Base-by-base conservation (phyloP, 345 rosid species). In the Bruguiera sexangula region DNA sequence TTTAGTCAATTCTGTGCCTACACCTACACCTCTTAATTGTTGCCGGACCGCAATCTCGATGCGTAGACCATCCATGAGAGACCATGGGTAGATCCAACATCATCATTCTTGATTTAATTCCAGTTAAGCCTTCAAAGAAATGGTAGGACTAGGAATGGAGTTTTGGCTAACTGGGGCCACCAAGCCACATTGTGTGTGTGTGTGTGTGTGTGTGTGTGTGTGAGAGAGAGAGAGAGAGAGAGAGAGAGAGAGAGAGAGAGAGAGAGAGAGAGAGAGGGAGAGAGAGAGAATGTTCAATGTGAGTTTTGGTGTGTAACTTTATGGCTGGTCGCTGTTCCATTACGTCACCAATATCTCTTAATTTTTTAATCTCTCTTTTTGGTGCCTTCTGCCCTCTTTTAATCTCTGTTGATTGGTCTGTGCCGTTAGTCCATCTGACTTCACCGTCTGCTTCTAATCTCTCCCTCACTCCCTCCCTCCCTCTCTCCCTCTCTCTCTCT, bases 91-190 rank as follows among this genome's bases (percentile, higher is more conserved):
- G 76, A 70, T 69, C 83, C 78, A 78, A 73, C 85, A 80, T 63
- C 74, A 82, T 84, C 77, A 82, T 82, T 73, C 66, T 53, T 62
- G 66, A 69, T 77, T 74, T 78, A 43, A 64, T 82, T 65, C 62
- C 72, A 58, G 78, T 71, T 63, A 37, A 73, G 59, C 69, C 54
- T 67, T 69, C 20, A 58, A 70, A 53, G 55, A 74, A 77, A 68
- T 75, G 82, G 82, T 80, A 67, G 85, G 83, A 78, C 84, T 54
- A 68, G 68, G 73, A 80, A 78, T 78, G 75, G 78, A 80, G 82
- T 75, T 66, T 18, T 39, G 69, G 65, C 69, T 50, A 69, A 6
- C 56, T 51, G 24, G 82, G 80, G 59, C 82, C 85, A 71, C 76
- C 76, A 43, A 73, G 52, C 75, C 85, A 66, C 61, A 46, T 75